A percentile compares a stretch with the other conserved stretches of the same genome.
phyloP scores from a whole-genome alignment of 768 basidiomycete species.

The Mycena rosella region DNA sequence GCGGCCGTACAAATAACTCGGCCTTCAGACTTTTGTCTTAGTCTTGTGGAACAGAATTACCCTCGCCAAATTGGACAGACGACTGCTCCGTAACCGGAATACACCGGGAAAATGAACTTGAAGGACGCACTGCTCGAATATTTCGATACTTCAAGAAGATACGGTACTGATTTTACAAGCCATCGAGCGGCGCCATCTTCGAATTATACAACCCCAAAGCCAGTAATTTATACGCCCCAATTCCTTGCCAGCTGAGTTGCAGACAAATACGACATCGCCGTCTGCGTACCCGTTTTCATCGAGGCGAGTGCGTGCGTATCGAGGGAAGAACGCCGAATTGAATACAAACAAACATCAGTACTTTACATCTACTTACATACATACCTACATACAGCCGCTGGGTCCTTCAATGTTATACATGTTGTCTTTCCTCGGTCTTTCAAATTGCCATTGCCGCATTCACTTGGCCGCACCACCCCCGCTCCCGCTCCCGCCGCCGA shows the following conservation, averaged over 20 bases:
- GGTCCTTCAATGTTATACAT: neutral
- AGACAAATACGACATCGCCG: conserved; percentile 20
- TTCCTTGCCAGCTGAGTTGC: conserved; percentile 18
- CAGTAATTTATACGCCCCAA: conserved; percentile 15
- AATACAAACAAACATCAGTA: neutral
- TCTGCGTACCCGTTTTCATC: conserved; percentile 22
- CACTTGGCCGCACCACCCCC: neutral
- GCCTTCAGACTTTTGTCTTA: too few relatives aligned
- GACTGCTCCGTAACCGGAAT: too few relatives aligned
- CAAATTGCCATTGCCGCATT: neutral
- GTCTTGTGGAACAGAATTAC: too few relatives aligned
- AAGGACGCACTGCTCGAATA: too few relatives aligned
- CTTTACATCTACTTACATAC: conserved; percentile 3
- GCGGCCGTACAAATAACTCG: too few relatives aligned
- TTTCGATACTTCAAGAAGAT: neutral
- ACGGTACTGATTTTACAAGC: neutral
- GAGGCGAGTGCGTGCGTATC: neutral
- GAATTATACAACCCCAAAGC: conserved; percentile 11
- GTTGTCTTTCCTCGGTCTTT: neutral
- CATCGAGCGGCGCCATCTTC: conserved; percentile 17
- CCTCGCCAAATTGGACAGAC: too few relatives aligned
- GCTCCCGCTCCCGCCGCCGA: neutral
- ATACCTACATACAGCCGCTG: conserved; percentile 3
- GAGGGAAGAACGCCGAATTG: neutral
- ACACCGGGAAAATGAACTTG: too few relatives aligned